Conservation (phyloP, 768 basidiomycete species). For the Rhodotorula babjevae region DNA sequence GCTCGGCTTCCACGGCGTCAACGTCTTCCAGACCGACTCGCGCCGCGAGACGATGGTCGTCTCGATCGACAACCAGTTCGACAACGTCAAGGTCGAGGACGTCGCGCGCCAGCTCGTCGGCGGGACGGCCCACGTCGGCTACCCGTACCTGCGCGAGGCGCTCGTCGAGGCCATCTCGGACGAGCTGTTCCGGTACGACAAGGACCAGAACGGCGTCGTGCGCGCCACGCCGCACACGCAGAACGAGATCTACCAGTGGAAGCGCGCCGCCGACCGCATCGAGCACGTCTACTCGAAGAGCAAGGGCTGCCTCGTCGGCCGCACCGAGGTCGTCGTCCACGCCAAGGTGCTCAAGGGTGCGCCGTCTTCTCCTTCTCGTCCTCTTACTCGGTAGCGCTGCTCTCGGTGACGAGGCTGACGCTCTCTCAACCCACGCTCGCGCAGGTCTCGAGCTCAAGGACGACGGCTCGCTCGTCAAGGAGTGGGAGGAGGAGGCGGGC, state of each 20-base stretch:
- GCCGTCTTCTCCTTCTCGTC: slow-evolving; percentile 48
- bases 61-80: slow-evolving; percentile 70
- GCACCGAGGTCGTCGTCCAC: slow-evolving; percentile 74
- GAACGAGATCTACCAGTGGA: slow-evolving; percentile 63
- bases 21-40: slow-evolving; percentile 84
- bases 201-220: slow-evolving; percentile 29
- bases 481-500: slow-evolving; percentile 85
- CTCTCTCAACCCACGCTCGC: background rate
- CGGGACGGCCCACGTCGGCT: slow-evolving; percentile 69
- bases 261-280: slow-evolving; percentile 70
- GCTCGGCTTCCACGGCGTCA: slow-evolving; percentile 81
- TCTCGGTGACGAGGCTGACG: no score
- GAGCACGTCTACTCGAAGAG: slow-evolving; percentile 83
- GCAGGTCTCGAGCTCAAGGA: slow-evolving; percentile 84
- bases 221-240: slow-evolving; percentile 7
- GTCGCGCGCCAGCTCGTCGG: slow-evolving; percentile 72
- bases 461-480: slow-evolving; percentile 85
- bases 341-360: slow-evolving; percentile 76
- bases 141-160: slow-evolving; percentile 95
- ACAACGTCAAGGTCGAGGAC: slow-evolving; percentile 61
- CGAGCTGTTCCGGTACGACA: slow-evolving; percentile 75
- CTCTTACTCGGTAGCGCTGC: no score
- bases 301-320: slow-evolving; percentile 76
- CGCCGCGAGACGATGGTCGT: slow-evolving; percentile 91
- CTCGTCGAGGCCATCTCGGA: slow-evolving; percentile 81